A percentile compares a stretch with the other conserved stretches of the same genome.
These are phyloP conservation scores for Cucurbita moschata DNA, from an alignment of 306 rosid genomes.

Conservation along the genomic window DNA sequence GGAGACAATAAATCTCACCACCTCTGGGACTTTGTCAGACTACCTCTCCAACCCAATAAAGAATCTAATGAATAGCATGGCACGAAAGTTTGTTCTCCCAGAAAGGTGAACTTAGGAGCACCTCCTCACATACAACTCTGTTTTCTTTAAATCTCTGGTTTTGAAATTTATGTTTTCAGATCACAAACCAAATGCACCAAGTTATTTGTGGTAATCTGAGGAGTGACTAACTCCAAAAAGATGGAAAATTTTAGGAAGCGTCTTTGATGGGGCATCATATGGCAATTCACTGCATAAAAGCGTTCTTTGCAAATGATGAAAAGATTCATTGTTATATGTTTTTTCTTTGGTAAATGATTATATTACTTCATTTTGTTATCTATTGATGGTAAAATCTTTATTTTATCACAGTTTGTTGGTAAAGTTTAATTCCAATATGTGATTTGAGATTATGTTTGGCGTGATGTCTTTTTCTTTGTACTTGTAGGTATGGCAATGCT, in stretches of 20 bases:
- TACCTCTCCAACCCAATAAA: too few species aligned
- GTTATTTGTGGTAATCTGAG: background rate
- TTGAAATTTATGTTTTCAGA: too few species aligned
- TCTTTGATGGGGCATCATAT: background rate
- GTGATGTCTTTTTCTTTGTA: slow-evolving; percentile 27
- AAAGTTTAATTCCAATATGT: background rate
- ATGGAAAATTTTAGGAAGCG: background rate
- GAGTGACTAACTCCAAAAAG: background rate
- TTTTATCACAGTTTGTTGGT: background rate
- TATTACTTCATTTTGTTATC: too few species aligned
- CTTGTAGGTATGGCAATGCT: slow-evolving; percentile 87
- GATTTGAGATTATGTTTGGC: background rate
- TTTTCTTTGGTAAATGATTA: too few species aligned
- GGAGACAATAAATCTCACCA: too few species aligned
- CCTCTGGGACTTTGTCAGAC: too few species aligned
- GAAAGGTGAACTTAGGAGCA: too few species aligned
- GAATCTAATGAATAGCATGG: too few species aligned
- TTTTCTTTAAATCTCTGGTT: too few species aligned
- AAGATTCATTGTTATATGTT: background rate
- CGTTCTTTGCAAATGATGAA: background rate
- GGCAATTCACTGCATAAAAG: background rate
- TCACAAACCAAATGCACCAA: too few species aligned
- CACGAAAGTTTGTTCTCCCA: too few species aligned
- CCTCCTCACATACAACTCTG: too few species aligned
- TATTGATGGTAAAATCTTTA: background rate